Evolutionary conservation across 2,329 filamentous ascomycete species (phyloP).

Genomic region (Fusarium sp.): DNA sequence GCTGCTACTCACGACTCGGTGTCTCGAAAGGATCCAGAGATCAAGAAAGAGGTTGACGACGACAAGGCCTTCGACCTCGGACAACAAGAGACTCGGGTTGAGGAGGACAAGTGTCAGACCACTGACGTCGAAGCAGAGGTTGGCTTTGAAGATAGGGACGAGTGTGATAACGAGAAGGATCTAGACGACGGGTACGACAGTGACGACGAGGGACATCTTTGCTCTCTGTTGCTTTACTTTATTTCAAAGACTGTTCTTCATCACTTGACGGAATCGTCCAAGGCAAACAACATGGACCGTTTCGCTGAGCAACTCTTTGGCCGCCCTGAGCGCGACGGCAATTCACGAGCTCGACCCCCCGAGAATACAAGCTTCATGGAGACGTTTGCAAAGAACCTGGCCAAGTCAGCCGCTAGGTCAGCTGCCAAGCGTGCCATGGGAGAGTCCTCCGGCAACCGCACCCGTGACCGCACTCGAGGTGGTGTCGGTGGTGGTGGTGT

Average conservation of each 20-base stretch:
- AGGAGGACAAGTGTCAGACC: neutral
- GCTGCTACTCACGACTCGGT: constrained; percentile 29
- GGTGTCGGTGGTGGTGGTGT: constrained; percentile 19
- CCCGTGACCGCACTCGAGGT: constrained; percentile 18
- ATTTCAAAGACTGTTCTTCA: constrained; percentile 36
- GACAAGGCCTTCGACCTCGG: neutral
- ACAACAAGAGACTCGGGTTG: constrained; percentile 9
- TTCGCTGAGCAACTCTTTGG: constrained; percentile 43
- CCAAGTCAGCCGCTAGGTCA: constrained; percentile 43
- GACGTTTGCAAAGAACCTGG: constrained; percentile 39
- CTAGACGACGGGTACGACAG: constrained; percentile 26
- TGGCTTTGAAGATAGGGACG: neutral
- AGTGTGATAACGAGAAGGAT: neutral
- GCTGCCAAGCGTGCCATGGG: constrained; percentile 42
- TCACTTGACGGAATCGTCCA: constrained; percentile 15
- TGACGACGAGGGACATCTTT: constrained; percentile 37
- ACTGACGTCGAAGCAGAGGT: constrained; percentile 9
- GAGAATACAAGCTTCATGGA: constrained; percentile 41
- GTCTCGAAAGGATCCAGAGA: constrained; percentile 15
- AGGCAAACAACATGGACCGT: constrained; percentile 33
- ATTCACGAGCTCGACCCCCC: constrained; percentile 17
- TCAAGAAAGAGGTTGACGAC: constrained; percentile 7
- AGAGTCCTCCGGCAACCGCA: constrained; percentile 22
- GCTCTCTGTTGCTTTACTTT: constrained; percentile 38
- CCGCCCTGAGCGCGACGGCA: constrained; percentile 19